Conservation (phyloP, 2,329 filamentous ascomycete genomes). For the Penicillium aurantiogriseum region DNA sequence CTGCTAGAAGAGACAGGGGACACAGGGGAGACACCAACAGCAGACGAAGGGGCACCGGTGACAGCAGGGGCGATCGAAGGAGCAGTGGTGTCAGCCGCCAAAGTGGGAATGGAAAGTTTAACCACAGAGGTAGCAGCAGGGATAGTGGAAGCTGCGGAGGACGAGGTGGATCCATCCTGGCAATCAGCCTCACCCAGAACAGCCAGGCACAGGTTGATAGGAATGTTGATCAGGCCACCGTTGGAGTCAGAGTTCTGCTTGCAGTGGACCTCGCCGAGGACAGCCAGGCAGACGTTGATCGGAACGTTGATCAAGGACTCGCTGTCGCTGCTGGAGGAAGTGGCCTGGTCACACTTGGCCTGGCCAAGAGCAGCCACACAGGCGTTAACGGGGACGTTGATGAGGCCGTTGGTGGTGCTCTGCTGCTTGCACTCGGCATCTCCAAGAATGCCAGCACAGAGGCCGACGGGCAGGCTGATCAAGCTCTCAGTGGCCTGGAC, state of each 20-base stretch:
- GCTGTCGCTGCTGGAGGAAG: conserved; percentile 1
- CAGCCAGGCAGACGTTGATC: conserved; percentile 29
- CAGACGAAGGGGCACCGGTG: background rate
- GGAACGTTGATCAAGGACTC: conserved; percentile 29
- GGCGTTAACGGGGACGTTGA: conserved; percentile 25
- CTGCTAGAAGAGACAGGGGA: background rate
- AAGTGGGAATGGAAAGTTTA: background rate
- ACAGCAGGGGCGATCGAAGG: background rate
- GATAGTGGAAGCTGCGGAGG: background rate
- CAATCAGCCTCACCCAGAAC: conserved; percentile 28
- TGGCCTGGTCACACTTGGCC: conserved; percentile 27
- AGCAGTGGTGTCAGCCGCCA: background rate
- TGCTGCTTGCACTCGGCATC: conserved; percentile 28
- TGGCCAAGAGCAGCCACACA: conserved; percentile 27
- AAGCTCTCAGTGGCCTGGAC: conserved; percentile 1
- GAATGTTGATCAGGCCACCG: conserved; percentile 28
- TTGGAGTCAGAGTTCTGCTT: conserved; percentile 16
- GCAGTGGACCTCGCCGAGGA: conserved; percentile 29
- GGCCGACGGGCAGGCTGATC: conserved; percentile 29
- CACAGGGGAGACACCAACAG: background rate
- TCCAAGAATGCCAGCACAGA: conserved; percentile 30
- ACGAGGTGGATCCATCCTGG: background rate
- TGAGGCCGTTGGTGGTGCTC: conserved; percentile 17
- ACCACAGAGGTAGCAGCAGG: background rate
- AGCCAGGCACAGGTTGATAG: conserved; percentile 29